phyloP scores from a whole-genome alignment of 2,329 filamentous ascomycete genomes.

The Fusarium gaditjirri region DNA sequence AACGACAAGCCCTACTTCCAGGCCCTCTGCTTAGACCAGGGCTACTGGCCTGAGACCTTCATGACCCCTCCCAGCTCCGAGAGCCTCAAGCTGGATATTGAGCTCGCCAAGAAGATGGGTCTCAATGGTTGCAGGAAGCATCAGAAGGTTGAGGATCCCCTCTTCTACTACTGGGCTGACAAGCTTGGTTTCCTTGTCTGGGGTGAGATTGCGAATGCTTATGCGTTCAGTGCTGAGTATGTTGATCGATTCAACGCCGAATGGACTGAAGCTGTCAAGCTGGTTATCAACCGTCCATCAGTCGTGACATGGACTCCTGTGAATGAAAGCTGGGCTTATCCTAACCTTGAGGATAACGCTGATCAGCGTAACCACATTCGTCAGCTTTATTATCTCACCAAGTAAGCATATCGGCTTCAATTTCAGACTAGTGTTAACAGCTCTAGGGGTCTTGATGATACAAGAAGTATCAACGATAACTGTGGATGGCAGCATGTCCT shows the following conservation, averaged over 20 bases:
- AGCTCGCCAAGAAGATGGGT: conserved; percentile 68
- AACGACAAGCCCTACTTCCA: conserved; percentile 71
- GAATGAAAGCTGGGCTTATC: conserved; percentile 73
- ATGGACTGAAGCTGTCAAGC: conserved; percentile 70
- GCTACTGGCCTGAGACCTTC: conserved; percentile 71
- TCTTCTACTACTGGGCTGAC: conserved; percentile 71
- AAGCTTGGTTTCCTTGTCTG: conserved; percentile 70
- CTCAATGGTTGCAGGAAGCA: conserved; percentile 74
- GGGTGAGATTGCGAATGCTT: conserved; percentile 74
- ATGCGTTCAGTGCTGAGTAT: conserved; percentile 69
- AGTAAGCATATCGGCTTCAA: conserved; percentile 51
- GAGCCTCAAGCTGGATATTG: conserved; percentile 62
- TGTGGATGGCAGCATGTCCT: conserved; percentile 77
- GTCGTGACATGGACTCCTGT: conserved; percentile 75
- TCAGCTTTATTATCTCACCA: conserved; percentile 71
- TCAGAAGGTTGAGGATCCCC: conserved; percentile 71
- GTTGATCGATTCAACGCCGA: conserved; percentile 70
- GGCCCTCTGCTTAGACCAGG: conserved; percentile 68
- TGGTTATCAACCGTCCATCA: conserved; percentile 73
- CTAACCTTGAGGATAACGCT: conserved; percentile 63
- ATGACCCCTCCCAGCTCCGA: conserved; percentile 65
- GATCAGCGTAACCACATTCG: conserved; percentile 73
- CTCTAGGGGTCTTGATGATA: conserved; percentile 64
- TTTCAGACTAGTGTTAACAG: conserved; percentile 41
- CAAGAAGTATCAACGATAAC: conserved; percentile 75